phyloP scores from a whole-genome alignment of 2,329 filamentous ascomycete genomes.

The Botrytis aclada region DNA sequence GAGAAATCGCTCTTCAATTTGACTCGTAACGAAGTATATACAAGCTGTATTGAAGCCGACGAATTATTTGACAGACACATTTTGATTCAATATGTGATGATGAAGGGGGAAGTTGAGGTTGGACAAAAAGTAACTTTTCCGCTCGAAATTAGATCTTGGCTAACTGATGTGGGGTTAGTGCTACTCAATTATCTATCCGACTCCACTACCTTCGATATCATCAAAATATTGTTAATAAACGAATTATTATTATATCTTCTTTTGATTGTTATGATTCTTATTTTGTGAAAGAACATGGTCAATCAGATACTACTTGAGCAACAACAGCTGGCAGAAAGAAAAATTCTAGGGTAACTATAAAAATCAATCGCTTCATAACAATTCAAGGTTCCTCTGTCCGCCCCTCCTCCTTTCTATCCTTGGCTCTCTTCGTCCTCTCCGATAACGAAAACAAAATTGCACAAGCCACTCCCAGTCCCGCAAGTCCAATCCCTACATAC shows the following conservation, averaged over 20 bases:
- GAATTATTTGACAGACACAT: background rate
- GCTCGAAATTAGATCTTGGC: background rate
- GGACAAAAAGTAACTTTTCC: background rate
- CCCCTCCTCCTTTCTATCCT: constrained; percentile 1
- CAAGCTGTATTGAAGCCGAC: background rate
- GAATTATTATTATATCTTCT: background rate
- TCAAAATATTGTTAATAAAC: background rate
- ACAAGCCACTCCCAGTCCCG: constrained; percentile 39
- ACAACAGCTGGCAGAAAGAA: background rate
- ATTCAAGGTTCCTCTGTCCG: background rate
- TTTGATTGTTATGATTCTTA: background rate
- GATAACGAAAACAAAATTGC: constrained; percentile 37
- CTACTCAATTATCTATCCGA: background rate
- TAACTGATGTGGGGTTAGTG: background rate
- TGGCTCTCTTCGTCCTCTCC: constrained; percentile 20
- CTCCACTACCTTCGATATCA: background rate
- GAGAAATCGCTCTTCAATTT: background rate
- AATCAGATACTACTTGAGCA: background rate
- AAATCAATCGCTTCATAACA: background rate
- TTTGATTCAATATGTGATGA: background rate
- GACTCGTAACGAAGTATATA: background rate
- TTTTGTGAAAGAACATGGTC: no score
- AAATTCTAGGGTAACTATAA: background rate
- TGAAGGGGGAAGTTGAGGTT: background rate
- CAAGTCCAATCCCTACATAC: constrained; percentile 25